Evolutionary conservation across 2,329 filamentous ascomycete species (phyloP), one percentile per base, ranked within the genome.

Genomic region (Didymosphaeria variabile): DNA sequence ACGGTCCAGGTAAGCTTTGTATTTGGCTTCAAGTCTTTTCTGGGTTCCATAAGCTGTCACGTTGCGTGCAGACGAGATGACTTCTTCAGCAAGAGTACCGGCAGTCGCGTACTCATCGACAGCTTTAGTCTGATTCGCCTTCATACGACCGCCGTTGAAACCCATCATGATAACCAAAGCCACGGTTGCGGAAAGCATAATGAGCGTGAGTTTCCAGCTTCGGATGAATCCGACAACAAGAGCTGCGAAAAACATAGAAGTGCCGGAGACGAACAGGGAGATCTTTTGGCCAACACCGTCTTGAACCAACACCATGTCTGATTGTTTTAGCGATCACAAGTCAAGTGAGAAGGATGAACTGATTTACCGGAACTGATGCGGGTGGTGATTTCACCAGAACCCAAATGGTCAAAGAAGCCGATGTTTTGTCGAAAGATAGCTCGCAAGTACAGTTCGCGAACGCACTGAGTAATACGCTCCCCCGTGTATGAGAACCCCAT

Each of bases 21-120:
- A 98, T 77, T 94, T 90, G 64, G 86, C 86, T 12, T 94, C 92
- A n/a, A 98, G 86, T 65, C 94, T 93, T 58, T 94, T 91, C 78
- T 98, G 94, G 0, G 94, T 97, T 46, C 93, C 93, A 72, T 97
- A 99, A 32, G 95, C 95, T 8, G 92, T 89, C 7, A 94, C 91
- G 73, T 97, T 98, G 65, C 95, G 89, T 68, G 98, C 91, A 1
- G 94, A 97, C 77, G 92, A 94, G 71, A 99, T 87, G 57, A 97
- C 94, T 79, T 99, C 95, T 74, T 98, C 95, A 4, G 93, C 94
- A 13, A 98, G 86, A 1, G 90, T 94, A 59, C 94, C 94, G 65
- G 94, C 94, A 52, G 88, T 83, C 29, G 92, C 94, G 72, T 97
- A 97, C 0, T 92, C 88, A 55, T 90, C 84, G 52, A 97, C 83